These are phyloP conservation scores for Multifurca ochricompacta DNA, from an alignment of 768 basidiomycete species.

Conservation along the genomic window DNA sequence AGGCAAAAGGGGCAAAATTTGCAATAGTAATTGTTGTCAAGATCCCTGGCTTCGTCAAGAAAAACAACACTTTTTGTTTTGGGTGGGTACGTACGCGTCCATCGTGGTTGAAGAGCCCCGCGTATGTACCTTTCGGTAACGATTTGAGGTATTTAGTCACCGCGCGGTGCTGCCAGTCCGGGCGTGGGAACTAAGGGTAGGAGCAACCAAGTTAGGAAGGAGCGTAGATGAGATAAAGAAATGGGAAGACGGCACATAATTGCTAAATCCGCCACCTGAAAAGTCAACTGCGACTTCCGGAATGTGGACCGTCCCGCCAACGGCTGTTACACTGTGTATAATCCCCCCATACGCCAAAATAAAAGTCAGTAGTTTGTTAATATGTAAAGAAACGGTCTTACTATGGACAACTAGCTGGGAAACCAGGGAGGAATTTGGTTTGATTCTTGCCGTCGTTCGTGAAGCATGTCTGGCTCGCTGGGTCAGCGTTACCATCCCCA, in stretches of 20 bases:
- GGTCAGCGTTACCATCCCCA: conserved; percentile 51
- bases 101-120: conserved; percentile 46
- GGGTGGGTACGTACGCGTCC: conserved; percentile 40
- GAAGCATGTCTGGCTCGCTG: conserved; percentile 45
- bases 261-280: conserved; percentile 70
- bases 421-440: conserved; percentile 43
- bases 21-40: too few species aligned
- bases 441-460: conserved; percentile 51
- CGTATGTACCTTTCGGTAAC: conserved; percentile 40
- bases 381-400: conserved; percentile 11
- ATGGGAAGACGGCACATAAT: conserved; percentile 40
- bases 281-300: conserved; percentile 55
- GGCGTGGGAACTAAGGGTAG: conserved; percentile 46
- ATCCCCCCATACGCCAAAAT: too few species aligned
- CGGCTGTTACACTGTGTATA: conserved; percentile 51
- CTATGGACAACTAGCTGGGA: conserved; percentile 50
- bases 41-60: too few species aligned
- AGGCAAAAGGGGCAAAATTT: too few species aligned
- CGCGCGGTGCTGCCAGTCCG: conserved; percentile 42
- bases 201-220: too few species aligned
- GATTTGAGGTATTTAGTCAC: conserved; percentile 36
- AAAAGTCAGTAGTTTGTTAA: too few species aligned
- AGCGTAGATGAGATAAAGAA: background rate
- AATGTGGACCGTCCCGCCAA: conserved; percentile 53
- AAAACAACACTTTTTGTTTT: too few species aligned